Base-by-base conservation (phyloP, 768 basidiomycete species). In the Agaricus blazei region DNA sequence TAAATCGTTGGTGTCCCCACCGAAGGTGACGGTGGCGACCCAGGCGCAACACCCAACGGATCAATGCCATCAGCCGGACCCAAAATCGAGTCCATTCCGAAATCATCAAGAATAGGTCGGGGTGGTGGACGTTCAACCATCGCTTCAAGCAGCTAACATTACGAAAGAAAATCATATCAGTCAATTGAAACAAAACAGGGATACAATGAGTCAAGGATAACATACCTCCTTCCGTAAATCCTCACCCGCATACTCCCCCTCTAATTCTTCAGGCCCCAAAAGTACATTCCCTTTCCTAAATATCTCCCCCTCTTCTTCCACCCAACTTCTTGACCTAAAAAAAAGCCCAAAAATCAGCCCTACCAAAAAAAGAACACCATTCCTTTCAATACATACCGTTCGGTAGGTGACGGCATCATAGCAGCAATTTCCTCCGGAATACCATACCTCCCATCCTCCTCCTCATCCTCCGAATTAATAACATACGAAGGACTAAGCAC, bases 291-390 rank as follows among this genome's bases (percentile, higher is more conserved):
- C 93, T 65, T 96, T 95, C 41, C 95, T 77, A 74, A 98, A 98
- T 40, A 98, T 88, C 70, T 98, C 96, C 0, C 93, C 93, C 67
- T 99, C 97, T 67, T 98, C 97, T 53, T 85, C 90, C 0, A 95
- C 88, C 87, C 90, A 91, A 50, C 78, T 84, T 60, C 84, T 76
- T 26, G 88, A 89, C 47, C 90, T 88, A 51, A 9, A 58, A 40
- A 43, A 15, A 43, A 14, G 9, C 3, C 26, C 4, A 15, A 49
- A 12, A 14, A 38, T 23, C n/a, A 27, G 24, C 3, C 9, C 9
- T n/a, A 3, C 24, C 48, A n/a, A 19, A 14, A 44, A 31, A 9
- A 34, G 9, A n/a, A 40, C 19, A 19, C 19, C 19, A 19, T 19
- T 19, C 19, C 19, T 19, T 19, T 19, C 41, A 54, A 27, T 44